Percentiles rank a stretch among this genome's conserved stretches.
Conservation (phyloP, 2,329 filamentous ascomycete species). For the Diaporthe batatas region DNA sequence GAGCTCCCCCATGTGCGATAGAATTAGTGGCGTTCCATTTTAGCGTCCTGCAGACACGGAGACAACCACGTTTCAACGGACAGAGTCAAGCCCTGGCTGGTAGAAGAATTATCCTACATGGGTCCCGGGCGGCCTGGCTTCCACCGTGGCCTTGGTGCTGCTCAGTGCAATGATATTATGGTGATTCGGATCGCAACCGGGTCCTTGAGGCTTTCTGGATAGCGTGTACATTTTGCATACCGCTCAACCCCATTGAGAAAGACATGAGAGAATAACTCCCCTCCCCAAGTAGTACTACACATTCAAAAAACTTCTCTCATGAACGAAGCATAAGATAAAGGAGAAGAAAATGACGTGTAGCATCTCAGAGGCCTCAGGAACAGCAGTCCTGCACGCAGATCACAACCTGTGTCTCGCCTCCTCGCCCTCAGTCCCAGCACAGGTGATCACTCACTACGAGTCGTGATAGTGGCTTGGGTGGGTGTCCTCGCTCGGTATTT, state of each 20-base stretch:
- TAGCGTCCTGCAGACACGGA: conserved; percentile 32
- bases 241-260: too few species aligned
- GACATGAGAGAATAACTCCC: too few species aligned
- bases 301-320: too few species aligned
- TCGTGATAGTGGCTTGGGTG: conserved; percentile 32
- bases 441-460: conserved; percentile 31
- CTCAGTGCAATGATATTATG: conserved; percentile 3
- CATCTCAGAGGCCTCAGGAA: too few species aligned
- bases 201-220: background rate
- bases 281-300: too few species aligned
- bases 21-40: conserved; percentile 16
- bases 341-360: too few species aligned
- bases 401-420: conserved; percentile 1
- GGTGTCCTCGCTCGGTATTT: background rate
- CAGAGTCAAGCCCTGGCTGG: conserved; percentile 18
- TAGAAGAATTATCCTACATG: background rate
- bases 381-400: conserved; percentile 1
- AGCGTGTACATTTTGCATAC: too few species aligned
- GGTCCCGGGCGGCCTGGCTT: conserved; percentile 12
- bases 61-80: conserved; percentile 36
- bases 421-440: background rate
- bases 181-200: background rate
- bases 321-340: too few species aligned
- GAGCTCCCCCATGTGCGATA: conserved; percentile 9
- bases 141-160: conserved; percentile 18